Percentiles rank a stretch among this genome's conserved stretches.
phyloP scores from a whole-genome alignment of 768 basidiomycete species.

The Gymnopilus dilepis region DNA sequence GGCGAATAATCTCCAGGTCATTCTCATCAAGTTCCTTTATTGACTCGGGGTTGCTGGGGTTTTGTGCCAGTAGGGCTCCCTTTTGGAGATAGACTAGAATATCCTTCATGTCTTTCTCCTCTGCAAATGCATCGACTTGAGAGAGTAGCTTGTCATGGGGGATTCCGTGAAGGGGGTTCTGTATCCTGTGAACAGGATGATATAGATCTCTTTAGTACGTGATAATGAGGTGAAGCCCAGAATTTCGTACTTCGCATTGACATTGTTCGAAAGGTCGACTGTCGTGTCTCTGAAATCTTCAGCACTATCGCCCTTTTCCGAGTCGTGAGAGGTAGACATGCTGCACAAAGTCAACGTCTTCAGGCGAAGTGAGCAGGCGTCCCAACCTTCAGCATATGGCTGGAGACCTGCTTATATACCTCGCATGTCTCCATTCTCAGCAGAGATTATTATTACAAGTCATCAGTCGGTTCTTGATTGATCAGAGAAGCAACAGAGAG shows the following conservation, averaged over 20 bases:
- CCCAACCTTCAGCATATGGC: not conserved
- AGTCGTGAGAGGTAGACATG: conserved; percentile 15
- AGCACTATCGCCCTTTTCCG: conserved; percentile 17
- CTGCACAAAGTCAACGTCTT: not conserved
- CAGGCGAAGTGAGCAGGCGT: not conserved
- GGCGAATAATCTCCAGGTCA: conserved; percentile 38
- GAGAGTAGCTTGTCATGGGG: conserved; percentile 61
- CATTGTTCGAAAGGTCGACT: conserved; percentile 27
- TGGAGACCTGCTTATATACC: conserved; percentile 8
- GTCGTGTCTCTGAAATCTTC: conserved; percentile 10
- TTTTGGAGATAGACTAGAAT: conserved; percentile 54
- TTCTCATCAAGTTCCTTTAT: conserved; percentile 37
- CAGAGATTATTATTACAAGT: conserved; percentile 5
- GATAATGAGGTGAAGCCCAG: not conserved
- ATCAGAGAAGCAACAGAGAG: conserved; percentile 1
- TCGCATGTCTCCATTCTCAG: not conserved
- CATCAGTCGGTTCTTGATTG: conserved; percentile 1
- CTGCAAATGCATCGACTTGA: conserved; percentile 65
- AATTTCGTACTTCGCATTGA: conserved; percentile 28
- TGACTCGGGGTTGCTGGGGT: conserved; percentile 50
- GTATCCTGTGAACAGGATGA: conserved; percentile 31
- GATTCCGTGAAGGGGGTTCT: conserved; percentile 52
- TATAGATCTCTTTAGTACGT: not conserved
- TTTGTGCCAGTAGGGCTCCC: conserved; percentile 75
- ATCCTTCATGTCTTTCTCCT: conserved; percentile 46